Percentiles rank a stretch among this genome's conserved stretches.
Conservation (phyloP, 2,329 filamentous ascomycete species). For the Emmonsiellopsis sp. region DNA sequence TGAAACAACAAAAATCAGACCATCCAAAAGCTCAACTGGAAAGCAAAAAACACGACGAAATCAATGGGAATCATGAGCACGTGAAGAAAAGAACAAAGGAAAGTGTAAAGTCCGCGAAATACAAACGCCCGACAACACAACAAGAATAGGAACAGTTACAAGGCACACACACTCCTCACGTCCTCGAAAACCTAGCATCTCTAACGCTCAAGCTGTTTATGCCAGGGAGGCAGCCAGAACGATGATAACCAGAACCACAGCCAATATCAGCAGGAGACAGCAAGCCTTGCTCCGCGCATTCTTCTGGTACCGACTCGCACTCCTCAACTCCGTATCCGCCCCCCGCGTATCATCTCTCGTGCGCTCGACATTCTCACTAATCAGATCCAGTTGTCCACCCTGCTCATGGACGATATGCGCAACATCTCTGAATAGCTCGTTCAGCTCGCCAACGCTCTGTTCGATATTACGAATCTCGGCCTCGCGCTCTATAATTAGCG, state of each 20-base stretch:
- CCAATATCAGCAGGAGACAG: conserved; percentile 79
- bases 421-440: conserved; percentile 96
- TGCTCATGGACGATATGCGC: conserved; percentile 94
- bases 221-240: conserved; percentile 77
- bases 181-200: neutral
- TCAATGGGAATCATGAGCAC: conserved; percentile 5
- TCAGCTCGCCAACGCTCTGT: conserved; percentile 88
- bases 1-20: neutral
- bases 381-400: conserved; percentile 77
- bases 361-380: conserved; percentile 78
- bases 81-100: conserved; percentile 14
- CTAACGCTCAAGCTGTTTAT: conserved; percentile 29
- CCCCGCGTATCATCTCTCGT: conserved; percentile 73
- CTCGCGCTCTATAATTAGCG: conserved; percentile 90
- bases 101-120: neutral
- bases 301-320: conserved; percentile 87
- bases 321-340: conserved; percentile 75
- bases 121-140: conserved; percentile 9
- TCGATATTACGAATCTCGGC: conserved; percentile 96
- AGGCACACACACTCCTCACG: neutral
- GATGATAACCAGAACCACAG: conserved; percentile 81
- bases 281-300: conserved; percentile 91
- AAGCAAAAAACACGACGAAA: neutral
- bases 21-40: neutral
- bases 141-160: conserved; percentile 3